Evolutionary conservation across 2,329 filamentous ascomycete genomes (phyloP).

Genomic region (Westerdykella ornata): DNA sequence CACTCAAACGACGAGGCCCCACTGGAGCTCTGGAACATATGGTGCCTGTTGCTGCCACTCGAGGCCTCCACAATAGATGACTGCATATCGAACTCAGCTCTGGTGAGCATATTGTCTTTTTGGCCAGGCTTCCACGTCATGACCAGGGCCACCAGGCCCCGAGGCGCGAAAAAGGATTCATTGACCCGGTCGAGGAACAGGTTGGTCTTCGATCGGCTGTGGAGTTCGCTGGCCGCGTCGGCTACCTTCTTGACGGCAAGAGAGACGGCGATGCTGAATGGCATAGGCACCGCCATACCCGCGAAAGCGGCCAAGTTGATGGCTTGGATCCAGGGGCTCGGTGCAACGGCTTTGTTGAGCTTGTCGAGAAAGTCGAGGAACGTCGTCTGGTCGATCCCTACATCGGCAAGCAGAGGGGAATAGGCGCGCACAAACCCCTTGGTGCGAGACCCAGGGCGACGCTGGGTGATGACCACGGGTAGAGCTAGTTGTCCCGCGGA

Average conservation of each 20-base stretch:
- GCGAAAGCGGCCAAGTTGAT: conserved; percentile 30
- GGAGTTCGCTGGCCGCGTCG: conserved; percentile 16
- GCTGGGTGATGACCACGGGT: conserved; percentile 48
- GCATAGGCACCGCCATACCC: conserved; percentile 4
- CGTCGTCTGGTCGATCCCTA: conserved; percentile 43
- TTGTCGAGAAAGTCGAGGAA: conserved; percentile 47
- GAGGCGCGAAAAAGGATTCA: conserved; percentile 50
- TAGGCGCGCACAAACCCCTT: conserved; percentile 51
- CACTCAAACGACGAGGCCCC: conserved; percentile 41
- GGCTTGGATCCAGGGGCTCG: conserved; percentile 14
- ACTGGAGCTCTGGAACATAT: too few relatives aligned
- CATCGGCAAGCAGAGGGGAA: conserved; percentile 41
- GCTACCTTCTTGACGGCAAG: conserved; percentile 38
- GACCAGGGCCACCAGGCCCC: conserved; percentile 49
- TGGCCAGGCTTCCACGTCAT: conserved; percentile 47
- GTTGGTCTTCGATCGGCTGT: conserved; percentile 40
- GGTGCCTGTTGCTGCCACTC: too few relatives aligned
- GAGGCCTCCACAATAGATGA: conserved; percentile 1
- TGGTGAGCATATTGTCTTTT: conserved; percentile 13
- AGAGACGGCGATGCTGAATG: conserved; percentile 30
- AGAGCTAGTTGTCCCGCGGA: conserved; percentile 5
- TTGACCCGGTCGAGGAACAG: conserved; percentile 52
- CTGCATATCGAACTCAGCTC: conserved; percentile 3
- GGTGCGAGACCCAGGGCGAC: conserved; percentile 44
- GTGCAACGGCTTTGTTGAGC: conserved; percentile 42